These are phyloP conservation scores for Rhypophila decipiens DNA, from an alignment of 495 filamentous ascomycete genomes.

Conservation along the genomic window DNA sequence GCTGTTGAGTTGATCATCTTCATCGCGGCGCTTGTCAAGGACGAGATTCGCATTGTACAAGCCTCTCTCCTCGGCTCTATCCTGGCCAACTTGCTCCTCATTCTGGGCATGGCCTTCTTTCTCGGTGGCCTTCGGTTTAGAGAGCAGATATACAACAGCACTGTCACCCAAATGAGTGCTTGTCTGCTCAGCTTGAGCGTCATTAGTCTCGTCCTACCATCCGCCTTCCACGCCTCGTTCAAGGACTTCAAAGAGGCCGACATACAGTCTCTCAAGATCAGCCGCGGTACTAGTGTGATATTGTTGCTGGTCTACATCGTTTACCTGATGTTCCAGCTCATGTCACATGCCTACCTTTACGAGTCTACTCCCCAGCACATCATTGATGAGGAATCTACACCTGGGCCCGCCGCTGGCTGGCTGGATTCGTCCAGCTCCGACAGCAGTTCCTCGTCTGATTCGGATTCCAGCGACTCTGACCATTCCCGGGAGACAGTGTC, in stretches of 20 bases:
- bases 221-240: constrained; percentile 88
- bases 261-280: constrained; percentile 67
- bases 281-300: constrained; percentile 85
- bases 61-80: constrained; percentile 85
- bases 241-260: constrained; percentile 56
- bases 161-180: constrained; percentile 91
- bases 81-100: constrained; percentile 78
- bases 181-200: constrained; percentile 86
- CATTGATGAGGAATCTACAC: constrained; percentile 81
- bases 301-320: constrained; percentile 76
- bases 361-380: constrained; percentile 83
- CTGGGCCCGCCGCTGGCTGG: constrained; percentile 75
- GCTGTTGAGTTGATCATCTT: constrained; percentile 56
- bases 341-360: constrained; percentile 87
- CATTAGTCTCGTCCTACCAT: constrained; percentile 76
- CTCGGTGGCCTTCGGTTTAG: constrained; percentile 79
- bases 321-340: constrained; percentile 86
- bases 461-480: constrained; percentile 56
- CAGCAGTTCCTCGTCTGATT: constrained; percentile 42
- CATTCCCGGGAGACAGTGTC: constrained; percentile 64
- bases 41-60: constrained; percentile 86
- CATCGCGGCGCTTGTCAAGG: constrained; percentile 34
- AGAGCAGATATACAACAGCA: constrained; percentile 93
- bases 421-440: constrained; percentile 64
- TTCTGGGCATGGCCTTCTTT: constrained; percentile 85